Evolutionary conservation across 805 yeast species (phyloP).

Genomic region (Candida caryicola): DNA sequence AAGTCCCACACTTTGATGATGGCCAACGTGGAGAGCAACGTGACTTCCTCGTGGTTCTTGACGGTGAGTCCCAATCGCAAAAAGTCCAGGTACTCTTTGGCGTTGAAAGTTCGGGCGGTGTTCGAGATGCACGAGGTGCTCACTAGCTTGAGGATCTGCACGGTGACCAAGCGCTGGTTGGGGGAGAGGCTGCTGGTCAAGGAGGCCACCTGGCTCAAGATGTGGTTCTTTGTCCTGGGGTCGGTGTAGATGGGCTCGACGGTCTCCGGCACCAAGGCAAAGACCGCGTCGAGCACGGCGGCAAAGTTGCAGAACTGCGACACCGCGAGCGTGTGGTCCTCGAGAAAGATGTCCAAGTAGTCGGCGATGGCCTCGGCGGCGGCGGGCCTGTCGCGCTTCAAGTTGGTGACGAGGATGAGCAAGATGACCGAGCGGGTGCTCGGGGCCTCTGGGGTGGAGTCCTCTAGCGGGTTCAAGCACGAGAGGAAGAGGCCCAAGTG

Average conservation of each 20-base stretch:
- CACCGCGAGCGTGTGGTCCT: slow-evolving; percentile 10
- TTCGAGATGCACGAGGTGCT: slow-evolving; percentile 49
- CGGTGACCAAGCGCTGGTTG: slow-evolving; percentile 4
- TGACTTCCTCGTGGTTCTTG: slow-evolving; percentile 16
- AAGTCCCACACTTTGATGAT: slow-evolving; percentile 59
- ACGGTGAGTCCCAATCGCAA: slow-evolving; percentile 34
- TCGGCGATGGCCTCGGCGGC: slow-evolving; percentile 17
- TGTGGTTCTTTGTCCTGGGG: slow-evolving; percentile 15
- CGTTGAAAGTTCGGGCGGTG: slow-evolving; percentile 44
- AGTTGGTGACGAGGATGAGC: slow-evolving; percentile 19
- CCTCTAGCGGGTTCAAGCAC: slow-evolving; percentile 14
- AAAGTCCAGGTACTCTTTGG: slow-evolving; percentile 41
- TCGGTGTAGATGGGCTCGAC: slow-evolving; percentile 21
- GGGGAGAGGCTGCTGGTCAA: slow-evolving; percentile 1
- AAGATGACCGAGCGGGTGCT: slow-evolving; percentile 13
- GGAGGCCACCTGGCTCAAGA: slow-evolving; percentile 8
- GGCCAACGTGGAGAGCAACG: slow-evolving; percentile 41
- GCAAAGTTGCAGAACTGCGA: slow-evolving; percentile 20
- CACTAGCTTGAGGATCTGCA: slow-evolving; percentile 19
- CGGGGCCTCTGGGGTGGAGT: too few relatives aligned
- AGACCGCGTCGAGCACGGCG: slow-evolving; percentile 20
- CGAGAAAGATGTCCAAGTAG: slow-evolving; percentile 20
- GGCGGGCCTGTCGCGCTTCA: slow-evolving; percentile 14
- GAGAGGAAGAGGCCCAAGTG: slow-evolving; percentile 21
- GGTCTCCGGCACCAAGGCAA: slow-evolving; percentile 27